Evolutionary conservation across 1,139 yeast genomes (phyloP), one percentile per base, ranked within the genome.

Genomic region (Magnusiomyces fungicola): DNA sequence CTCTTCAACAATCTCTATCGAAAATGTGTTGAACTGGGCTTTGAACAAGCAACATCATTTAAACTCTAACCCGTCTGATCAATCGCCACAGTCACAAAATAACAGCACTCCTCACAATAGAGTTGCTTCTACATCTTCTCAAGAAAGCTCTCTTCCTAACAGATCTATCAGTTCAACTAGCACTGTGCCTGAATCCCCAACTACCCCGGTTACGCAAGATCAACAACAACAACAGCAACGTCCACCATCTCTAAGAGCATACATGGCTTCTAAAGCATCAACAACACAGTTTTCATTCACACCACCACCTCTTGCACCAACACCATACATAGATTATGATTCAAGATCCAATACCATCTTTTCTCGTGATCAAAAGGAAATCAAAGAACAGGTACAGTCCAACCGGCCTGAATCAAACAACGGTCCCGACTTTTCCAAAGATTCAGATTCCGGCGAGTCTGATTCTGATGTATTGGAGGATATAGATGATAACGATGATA

Each of bases 1-100:
- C 16, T 7, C 6, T n/a, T 5, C 25, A 6, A 9, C 41, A 7
- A 30, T 46, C 22, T 39, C 49, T 24, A 36, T 32, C 2, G 53
- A 51, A 21, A 50, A 46, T 29, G 41, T 51, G 22, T 21, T 45
- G 16, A 49, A 50, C 3, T 51, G 53, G 53, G 51, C 50, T n/a
- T 22, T 51, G 23, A 46, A 44, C 19, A 56, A 55, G 48, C 53
- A 51, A 29, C 49, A 45, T 27, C 50, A 45, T 27, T 25, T 50
- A n/a, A 45, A 24, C 12, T 29, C 34, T 3, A 16, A n/a, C n/a
- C 5, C 21, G 4, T 18, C 21, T 18, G 36, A 32, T 27, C 7
- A 12, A 7, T 27, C 30, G 30, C 7, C 30, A 12, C 12, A 7
- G 30, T 27, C 30, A 7, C 30, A 7, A 27, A 7, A 7, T 12